These are phyloP conservation scores for Aspergillus tanneri DNA, from an alignment of 2,329 filamentous ascomycete species.

Conservation along the genomic window DNA sequence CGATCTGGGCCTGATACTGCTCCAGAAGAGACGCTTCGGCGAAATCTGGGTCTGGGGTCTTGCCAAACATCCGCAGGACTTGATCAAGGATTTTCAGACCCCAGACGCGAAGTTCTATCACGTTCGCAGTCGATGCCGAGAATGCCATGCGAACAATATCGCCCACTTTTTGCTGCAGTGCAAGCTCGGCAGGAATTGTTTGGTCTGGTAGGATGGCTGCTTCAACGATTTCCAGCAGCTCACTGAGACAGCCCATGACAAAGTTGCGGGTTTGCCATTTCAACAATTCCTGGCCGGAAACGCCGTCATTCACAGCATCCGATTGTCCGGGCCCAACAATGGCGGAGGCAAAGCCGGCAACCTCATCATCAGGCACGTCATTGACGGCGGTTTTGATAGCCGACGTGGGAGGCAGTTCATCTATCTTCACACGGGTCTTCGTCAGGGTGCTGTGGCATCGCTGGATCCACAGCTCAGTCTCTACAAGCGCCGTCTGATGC, in stretches of 20 bases:
- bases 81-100: constrained; percentile 92
- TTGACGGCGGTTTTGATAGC: constrained; percentile 51
- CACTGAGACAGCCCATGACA: constrained; percentile 82
- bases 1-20: constrained; percentile 98
- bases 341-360: constrained; percentile 87
- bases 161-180: constrained; percentile 77
- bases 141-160: constrained; percentile 97
- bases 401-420: constrained; percentile 46
- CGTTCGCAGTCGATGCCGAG: constrained; percentile 90
- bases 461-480: constrained; percentile 83
- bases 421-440: constrained; percentile 71
- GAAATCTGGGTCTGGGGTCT: constrained; percentile 93
- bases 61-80: constrained; percentile 92
- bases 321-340: constrained; percentile 61
- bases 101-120: constrained; percentile 84
- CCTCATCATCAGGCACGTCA: constrained; percentile 94
- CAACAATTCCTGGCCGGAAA: constrained; percentile 76
- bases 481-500: constrained; percentile 76
- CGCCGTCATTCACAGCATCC: constrained; percentile 50
- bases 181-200: constrained; percentile 72
- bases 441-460: constrained; percentile 85
- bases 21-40: constrained; percentile 94
- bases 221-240: constrained; percentile 74
- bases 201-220: constrained; percentile 77
- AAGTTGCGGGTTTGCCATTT: constrained; percentile 96